Percentiles rank a stretch among this genome's conserved stretches.
Conservation (phyloP, 1,284 basidiomycete genomes). For the Mycena citricolor region DNA sequence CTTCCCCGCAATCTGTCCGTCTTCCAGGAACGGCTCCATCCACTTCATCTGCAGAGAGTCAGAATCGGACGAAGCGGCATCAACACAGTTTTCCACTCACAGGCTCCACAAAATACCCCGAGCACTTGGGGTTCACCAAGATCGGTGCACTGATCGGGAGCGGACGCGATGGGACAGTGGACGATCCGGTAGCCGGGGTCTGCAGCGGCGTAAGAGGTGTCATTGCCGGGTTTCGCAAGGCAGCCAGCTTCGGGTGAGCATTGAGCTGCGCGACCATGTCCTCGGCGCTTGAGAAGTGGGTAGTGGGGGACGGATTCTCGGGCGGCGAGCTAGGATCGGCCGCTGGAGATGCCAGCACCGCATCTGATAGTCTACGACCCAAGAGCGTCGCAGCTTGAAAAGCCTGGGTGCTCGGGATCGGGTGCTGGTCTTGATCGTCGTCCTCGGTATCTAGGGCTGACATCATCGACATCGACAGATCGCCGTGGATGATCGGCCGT, state of each 20-base stretch:
- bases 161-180: too few species aligned
- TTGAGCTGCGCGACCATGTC: conserved; percentile 52
- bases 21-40: conserved; percentile 84
- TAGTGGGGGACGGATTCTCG: conserved; percentile 18
- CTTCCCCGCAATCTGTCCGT: conserved; percentile 81
- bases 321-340: conserved; percentile 11
- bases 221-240: conserved; percentile 39
- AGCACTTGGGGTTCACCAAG: conserved; percentile 61
- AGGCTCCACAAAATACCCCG: conserved; percentile 95
- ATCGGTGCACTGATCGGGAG: conserved; percentile 18
- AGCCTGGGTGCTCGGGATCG: conserved; percentile 21
- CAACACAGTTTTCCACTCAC: too few species aligned
- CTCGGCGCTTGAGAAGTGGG: conserved; percentile 38
- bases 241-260: conserved; percentile 54
- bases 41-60: conserved; percentile 71
- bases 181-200: conserved; percentile 12
- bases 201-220: conserved; percentile 28
- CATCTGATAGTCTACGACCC: conserved; percentile 38
- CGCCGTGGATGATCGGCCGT: too few species aligned
- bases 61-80: conserved; percentile 5
- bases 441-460: conserved; percentile 36
- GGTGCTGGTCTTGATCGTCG: conserved; percentile 16
- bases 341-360: conserved; percentile 27
- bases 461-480: too few species aligned
- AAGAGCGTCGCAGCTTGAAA: conserved; percentile 34